Conservation (phyloP, 2,329 filamentous ascomycete genomes). For the Leptographium procerum region DNA sequence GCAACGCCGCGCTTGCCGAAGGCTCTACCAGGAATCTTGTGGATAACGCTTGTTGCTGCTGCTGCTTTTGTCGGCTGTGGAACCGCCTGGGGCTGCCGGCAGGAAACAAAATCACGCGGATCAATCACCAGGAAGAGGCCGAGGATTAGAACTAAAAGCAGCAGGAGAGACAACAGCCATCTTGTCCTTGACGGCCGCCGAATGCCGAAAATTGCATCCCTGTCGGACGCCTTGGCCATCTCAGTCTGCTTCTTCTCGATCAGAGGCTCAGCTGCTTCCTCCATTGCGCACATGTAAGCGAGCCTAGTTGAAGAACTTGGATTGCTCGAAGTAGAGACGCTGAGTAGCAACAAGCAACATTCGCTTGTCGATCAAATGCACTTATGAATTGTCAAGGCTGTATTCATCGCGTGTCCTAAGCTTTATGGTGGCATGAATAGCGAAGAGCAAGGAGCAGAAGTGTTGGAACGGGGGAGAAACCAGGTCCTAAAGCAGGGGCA, state of each 20-base stretch:
- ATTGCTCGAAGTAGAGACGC: too few relatives aligned
- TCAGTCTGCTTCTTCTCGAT: slow-evolving; percentile 4
- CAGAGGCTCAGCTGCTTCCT: not conserved
- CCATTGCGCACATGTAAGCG: not conserved
- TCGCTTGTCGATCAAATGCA: not conserved
- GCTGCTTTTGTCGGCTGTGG: not conserved
- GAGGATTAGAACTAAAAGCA: not conserved
- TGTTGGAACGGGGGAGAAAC: not conserved
- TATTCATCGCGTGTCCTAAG: not conserved
- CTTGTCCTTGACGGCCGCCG: not conserved
- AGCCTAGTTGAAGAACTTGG: not conserved
- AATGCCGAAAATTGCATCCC: not conserved
- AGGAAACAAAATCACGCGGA: not conserved
- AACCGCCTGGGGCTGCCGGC: too few relatives aligned
- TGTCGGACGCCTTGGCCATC: not conserved
- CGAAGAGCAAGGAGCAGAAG: not conserved
- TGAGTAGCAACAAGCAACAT: not conserved
- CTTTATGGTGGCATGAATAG: not conserved
- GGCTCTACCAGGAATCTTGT: not conserved
- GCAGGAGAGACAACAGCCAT: not conserved
- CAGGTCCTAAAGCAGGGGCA: not conserved
- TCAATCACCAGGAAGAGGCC: not conserved
- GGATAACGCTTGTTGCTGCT: not conserved
- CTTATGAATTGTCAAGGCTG: not conserved
- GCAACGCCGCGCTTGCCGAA: not conserved